Evolutionary conservation across 1,139 yeast species (phyloP), one percentile per base, ranked within the genome.

Genomic region (Tardiomyces blankii): DNA sequence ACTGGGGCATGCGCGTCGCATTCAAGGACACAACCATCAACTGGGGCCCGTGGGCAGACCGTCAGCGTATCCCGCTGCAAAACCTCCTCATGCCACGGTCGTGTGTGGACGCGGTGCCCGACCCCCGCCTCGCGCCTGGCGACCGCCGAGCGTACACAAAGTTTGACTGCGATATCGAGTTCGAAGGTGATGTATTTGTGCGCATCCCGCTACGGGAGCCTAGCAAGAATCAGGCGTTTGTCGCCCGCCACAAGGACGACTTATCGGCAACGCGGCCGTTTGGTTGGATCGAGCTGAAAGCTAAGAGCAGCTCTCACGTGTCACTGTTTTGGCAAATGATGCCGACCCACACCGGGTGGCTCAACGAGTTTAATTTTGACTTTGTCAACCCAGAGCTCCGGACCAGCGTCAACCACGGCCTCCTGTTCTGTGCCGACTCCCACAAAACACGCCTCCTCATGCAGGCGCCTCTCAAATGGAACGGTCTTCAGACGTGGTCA

Each of bases 11-110:
- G 5, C 82, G 82, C 47, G 47, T 88, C 16, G 71, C 69, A 18
- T 56, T 87, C 4, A 72, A 75, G 1, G 73, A 75, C 50, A 80
- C 89, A 0, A 80, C 86, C 0, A 67, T 87, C 1, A 82, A 82
- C 54, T 89, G 86, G 58, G 98, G 98, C 0, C 95, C 98, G 0
- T 89, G 97, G 96, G 84, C 96, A 0, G 95, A 89, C 50, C 76
- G 89, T 41, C 95, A 91, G 61, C 62, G 95, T 19, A 72, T 72
- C 1, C 76, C 81, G 1, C 58, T 89, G 9, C 91, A 82, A 50
- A 65, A 70, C 9, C 67, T 80, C 66, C 67, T 91, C 39, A 77
- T 82, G 50, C 98, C 98, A 0, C 62, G 75, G 0, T 62, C 79
- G 7, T 77, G 84, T 30, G 66, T 81, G 43, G 86, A 86, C 55